Evolutionary conservation across 1,139 yeast species (phyloP).

Genomic region (Eremothecium cymbalariae): DNA sequence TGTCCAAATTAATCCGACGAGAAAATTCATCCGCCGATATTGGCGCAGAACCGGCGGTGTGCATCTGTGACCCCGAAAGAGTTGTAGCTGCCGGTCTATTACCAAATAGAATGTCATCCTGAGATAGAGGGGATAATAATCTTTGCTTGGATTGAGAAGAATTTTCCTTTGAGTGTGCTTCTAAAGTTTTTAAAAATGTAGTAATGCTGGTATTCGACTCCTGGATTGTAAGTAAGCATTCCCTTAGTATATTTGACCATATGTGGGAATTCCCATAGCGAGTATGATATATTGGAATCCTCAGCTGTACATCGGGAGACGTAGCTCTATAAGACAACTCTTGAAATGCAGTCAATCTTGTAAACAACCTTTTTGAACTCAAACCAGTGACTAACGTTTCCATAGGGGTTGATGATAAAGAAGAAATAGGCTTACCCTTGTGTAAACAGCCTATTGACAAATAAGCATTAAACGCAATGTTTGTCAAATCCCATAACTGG

Average conservation of each 20-base stretch:
- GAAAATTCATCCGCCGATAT: slow-evolving; percentile 9
- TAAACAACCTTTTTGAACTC: slow-evolving; percentile 45
- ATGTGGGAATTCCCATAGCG: slow-evolving; percentile 39
- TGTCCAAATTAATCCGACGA: slow-evolving; percentile 20
- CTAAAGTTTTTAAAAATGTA: slow-evolving; percentile 21
- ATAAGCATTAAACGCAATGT: slow-evolving; percentile 61
- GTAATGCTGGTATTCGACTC: slow-evolving; percentile 25
- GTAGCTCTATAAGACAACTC: slow-evolving; percentile 58
- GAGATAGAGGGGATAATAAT: slow-evolving; percentile 1
- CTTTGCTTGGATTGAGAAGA: slow-evolving; percentile 9
- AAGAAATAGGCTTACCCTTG: slow-evolving; percentile 60
- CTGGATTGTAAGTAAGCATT: slow-evolving; percentile 47
- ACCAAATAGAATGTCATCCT: slow-evolving; percentile 22
- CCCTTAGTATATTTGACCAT: slow-evolving; percentile 55
- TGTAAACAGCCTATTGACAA: slow-evolving; percentile 78
- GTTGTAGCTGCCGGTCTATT: slow-evolving; percentile 17
- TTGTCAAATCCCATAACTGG: slow-evolving; percentile 51
- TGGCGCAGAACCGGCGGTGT: slow-evolving; percentile 15
- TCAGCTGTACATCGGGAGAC: slow-evolving; percentile 39
- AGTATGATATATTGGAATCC: slow-evolving; percentile 48
- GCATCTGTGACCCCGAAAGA: slow-evolving; percentile 1
- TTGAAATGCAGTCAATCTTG: slow-evolving; percentile 64
- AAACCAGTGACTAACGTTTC: slow-evolving; percentile 71
- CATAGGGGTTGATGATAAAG: slow-evolving; percentile 62
- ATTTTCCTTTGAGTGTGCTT: slow-evolving; percentile 14